Evolutionary conservation across 257 asterid species (phyloP).

Genomic region (Leptodermis oblonga): DNA sequence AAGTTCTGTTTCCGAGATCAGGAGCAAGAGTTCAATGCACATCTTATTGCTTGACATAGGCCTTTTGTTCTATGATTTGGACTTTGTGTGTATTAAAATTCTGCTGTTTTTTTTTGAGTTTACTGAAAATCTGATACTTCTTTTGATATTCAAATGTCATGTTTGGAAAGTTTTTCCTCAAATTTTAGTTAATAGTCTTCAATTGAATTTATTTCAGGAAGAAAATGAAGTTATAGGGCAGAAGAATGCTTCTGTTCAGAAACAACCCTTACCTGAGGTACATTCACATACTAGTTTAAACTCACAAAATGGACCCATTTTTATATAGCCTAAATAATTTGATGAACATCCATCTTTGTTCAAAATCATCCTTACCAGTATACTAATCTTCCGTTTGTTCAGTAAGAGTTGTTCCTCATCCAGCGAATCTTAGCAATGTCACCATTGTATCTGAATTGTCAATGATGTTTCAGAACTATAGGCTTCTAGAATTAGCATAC

Average conservation of each 20-base stretch:
- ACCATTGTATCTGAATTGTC: not conserved
- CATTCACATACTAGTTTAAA: not conserved
- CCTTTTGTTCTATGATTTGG: not conserved
- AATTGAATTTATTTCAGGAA: slow-evolving; percentile 42
- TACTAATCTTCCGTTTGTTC: not conserved
- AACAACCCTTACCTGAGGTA: slow-evolving; percentile 67
- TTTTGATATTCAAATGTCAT: not conserved
- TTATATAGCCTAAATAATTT: no score
- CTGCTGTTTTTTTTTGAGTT: not conserved
- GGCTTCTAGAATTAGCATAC: not conserved
- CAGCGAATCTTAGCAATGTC: not conserved
- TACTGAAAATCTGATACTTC: not conserved
- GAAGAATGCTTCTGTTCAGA: slow-evolving; percentile 33
- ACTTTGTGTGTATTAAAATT: not conserved
- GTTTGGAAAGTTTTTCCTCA: not conserved
- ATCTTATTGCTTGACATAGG: not conserved
- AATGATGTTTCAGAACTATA: not conserved
- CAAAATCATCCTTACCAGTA: not conserved
- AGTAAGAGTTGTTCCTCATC: not conserved
- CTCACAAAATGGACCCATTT: not conserved
- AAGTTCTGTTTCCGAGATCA: not conserved
- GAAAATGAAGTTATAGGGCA: slow-evolving; percentile 35
- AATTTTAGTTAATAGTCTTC: not conserved
- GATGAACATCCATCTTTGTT: not conserved
- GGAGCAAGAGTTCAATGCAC: not conserved